Evolutionary conservation across 805 yeast species (phyloP), one percentile per base, ranked within the genome.

Genomic region (Ogataea chonburiensis): DNA sequence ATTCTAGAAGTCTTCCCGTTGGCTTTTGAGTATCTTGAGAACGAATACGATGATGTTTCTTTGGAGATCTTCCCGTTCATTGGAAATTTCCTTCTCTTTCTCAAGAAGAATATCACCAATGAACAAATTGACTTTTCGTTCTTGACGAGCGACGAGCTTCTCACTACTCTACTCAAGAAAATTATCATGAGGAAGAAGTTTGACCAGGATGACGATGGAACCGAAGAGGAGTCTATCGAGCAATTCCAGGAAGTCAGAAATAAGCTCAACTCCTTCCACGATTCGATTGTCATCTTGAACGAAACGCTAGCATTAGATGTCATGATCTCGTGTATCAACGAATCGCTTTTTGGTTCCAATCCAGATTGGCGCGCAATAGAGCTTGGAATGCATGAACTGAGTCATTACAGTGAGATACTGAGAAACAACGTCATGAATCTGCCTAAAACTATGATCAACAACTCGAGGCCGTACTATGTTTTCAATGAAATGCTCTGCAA

Each of bases 41-140:
- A 87, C 57, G 95, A 82, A 45, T 88, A 81, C 54, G 98, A 93
- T 59, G 97, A 93, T 48, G 81, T 91, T 10, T 77, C 94, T 1
- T 69, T 73, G 24, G 95, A 86, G 58, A 83, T 87, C 5, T 83
- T 91, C 53, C 82, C 93, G 7, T 84, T 87, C 51, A 66, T 93
- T 29, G 76, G 85, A 24, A 84, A 79, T 34, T 88, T 81, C 56
- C 66, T 93, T 24, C 63, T 85, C 8, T 71, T 81, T 28, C 64
- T 88, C 47, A 86, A 78, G 63, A 86, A 77, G 54, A 66, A 64
- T 40, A 60, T 66, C 9, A 57, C 60, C 5, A 57, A 60, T 24
- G 66, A 61, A 8, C 49, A 38, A n/a, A 36, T 60, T 9, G 61
- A 62, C 38, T 55, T 53, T 22, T 53, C 62, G 7, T 13, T 40